phyloP scores from a whole-genome alignment of 1,284 basidiomycete species.

The Rhodotorula sp. region DNA sequence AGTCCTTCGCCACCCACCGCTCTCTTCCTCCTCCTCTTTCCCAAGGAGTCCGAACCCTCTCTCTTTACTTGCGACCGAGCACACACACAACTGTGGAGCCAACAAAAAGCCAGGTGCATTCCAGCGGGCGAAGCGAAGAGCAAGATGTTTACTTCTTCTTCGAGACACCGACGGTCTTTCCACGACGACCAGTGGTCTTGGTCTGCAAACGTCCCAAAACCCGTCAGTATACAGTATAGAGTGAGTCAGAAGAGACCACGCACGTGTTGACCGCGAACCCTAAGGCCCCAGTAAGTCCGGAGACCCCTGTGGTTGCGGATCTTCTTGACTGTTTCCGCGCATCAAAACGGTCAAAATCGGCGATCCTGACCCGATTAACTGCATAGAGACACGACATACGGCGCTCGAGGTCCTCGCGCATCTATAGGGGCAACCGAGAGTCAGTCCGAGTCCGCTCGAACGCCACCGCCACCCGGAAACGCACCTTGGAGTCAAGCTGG shows the following conservation, averaged over 20 bases:
- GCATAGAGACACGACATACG: slow-evolving; percentile 31
- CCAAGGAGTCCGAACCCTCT: no score
- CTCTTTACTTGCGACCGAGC: no score
- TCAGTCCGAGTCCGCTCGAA: neutral
- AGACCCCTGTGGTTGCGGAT: slow-evolving; percentile 83
- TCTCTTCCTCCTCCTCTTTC: no score
- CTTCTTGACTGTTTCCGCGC: slow-evolving; percentile 71
- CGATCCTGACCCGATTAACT: neutral
- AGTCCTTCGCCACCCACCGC: no score
- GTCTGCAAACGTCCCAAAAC: slow-evolving; percentile 54
- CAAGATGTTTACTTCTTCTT: slow-evolving; percentile 27
- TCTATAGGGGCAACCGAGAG: slow-evolving; percentile 1
- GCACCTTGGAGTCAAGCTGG: slow-evolving; percentile 92
- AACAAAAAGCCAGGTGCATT: no score
- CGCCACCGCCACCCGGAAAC: neutral
- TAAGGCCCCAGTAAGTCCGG: slow-evolving; percentile 60
- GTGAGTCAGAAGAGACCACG: neutral
- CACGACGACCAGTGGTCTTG: slow-evolving; percentile 84
- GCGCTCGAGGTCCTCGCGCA: slow-evolving; percentile 94
- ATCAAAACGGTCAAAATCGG: neutral
- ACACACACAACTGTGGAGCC: no score
- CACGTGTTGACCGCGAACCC: slow-evolving; percentile 78
- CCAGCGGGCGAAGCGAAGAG: neutral
- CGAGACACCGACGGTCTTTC: slow-evolving; percentile 80
- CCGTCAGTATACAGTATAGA: neutral